phyloP scores from a whole-genome alignment of 1,284 basidiomycete species.

The Leccinum fallax region DNA sequence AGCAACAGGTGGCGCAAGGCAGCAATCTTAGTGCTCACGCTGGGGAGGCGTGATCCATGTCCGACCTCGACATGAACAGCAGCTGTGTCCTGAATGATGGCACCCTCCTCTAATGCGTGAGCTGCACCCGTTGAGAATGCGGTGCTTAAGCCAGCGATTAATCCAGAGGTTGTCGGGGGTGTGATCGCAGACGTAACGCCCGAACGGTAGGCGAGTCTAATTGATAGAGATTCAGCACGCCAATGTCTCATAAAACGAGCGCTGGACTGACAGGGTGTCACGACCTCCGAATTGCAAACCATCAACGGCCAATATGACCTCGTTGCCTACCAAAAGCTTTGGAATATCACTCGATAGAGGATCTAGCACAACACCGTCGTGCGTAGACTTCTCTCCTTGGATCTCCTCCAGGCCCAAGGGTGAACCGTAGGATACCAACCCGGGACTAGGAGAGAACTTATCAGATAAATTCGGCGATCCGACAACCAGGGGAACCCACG shows the following conservation, averaged over 20 bases:
- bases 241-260: neutral
- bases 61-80: conserved; percentile 74
- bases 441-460: conserved; percentile 44
- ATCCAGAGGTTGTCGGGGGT: conserved; percentile 55
- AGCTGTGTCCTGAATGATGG: conserved; percentile 68
- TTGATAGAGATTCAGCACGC: conserved; percentile 12
- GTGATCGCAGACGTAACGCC: conserved; percentile 70
- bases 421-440: conserved; percentile 62
- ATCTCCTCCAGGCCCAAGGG: conserved; percentile 64
- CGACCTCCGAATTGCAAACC: conserved; percentile 72
- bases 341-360: conserved; percentile 47
- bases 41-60: conserved; percentile 42
- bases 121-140: conserved; percentile 65
- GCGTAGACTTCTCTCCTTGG: conserved; percentile 62
- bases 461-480: neutral
- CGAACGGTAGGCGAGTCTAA: conserved; percentile 62
- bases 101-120: conserved; percentile 64
- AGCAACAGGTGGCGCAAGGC: conserved; percentile 67
- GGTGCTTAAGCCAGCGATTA: conserved; percentile 69
- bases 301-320: conserved; percentile 69
- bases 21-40: conserved; percentile 67
- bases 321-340: conserved; percentile 49
- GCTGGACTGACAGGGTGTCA: conserved; percentile 60
- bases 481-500: conserved; percentile 39
- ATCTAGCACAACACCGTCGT: conserved; percentile 64